Evolutionary conservation across 1,139 yeast genomes (phyloP).

Genomic region (Hyphopichia burtonii): DNA sequence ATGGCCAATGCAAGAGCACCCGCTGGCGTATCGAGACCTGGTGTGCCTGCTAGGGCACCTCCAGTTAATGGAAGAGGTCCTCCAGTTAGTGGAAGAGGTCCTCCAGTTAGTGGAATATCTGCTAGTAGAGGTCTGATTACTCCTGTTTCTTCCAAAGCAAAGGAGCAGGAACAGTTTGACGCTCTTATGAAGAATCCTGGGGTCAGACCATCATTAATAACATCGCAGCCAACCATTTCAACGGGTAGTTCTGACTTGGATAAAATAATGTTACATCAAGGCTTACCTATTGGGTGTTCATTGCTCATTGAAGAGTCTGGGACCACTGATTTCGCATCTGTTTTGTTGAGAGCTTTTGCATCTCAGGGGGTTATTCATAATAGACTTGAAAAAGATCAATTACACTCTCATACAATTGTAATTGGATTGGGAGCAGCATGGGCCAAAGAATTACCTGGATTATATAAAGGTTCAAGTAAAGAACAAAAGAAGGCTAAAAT

Average conservation of each 20-base stretch:
- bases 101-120: background rate
- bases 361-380: conserved; percentile 79
- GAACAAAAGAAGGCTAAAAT: conserved; percentile 65
- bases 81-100: conserved; percentile 6
- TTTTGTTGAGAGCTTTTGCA: conserved; percentile 66
- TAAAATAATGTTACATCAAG: conserved; percentile 73
- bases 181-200: conserved; percentile 47
- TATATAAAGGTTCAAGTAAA: conserved; percentile 67
- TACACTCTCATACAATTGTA: conserved; percentile 62
- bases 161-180: conserved; percentile 10
- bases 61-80: conserved; percentile 11
- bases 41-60: conserved; percentile 13
- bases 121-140: background rate
- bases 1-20: conserved; percentile 10
- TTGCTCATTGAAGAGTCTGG: conserved; percentile 80
- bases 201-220: conserved; percentile 70
- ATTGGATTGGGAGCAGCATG: conserved; percentile 62
- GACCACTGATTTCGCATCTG: conserved; percentile 85
- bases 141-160: conserved; percentile 4
- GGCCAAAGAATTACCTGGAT: conserved; percentile 77
- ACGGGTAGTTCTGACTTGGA: conserved; percentile 80
- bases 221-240: conserved; percentile 74
- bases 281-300: conserved; percentile 76
- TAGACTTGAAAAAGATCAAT: conserved; percentile 36
- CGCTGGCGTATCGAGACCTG: conserved; percentile 4